A percentile compares a stretch with the other conserved stretches of the same genome.
phyloP scores from a whole-genome alignment of 495 filamentous ascomycete genomes.

The Aspergillus ellipticus region DNA sequence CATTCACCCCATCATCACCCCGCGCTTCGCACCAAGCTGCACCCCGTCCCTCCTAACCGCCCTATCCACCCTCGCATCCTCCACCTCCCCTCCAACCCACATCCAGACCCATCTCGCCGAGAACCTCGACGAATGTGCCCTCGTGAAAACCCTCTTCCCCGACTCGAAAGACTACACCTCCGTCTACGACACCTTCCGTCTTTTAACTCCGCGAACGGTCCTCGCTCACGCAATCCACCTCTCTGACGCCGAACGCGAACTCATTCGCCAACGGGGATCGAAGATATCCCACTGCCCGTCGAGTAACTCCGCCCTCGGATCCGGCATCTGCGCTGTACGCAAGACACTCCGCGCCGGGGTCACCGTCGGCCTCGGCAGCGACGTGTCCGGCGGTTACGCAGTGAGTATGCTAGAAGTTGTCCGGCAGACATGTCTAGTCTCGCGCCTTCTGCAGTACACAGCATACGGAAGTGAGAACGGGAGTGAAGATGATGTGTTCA shows the following conservation, averaged over 20 bases:
- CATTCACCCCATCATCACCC: slow-evolving; percentile 78
- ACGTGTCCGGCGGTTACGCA: slow-evolving; percentile 83
- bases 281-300: slow-evolving; percentile 85
- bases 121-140: slow-evolving; percentile 65
- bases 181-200: slow-evolving; percentile 71
- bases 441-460: slow-evolving; percentile 42
- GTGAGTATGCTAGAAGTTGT: slow-evolving; percentile 74
- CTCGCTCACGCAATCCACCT: slow-evolving; percentile 87
- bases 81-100: slow-evolving; percentile 53
- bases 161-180: slow-evolving; percentile 58
- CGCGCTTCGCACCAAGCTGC: slow-evolving; percentile 83
- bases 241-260: slow-evolving; percentile 52
- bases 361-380: slow-evolving; percentile 80
- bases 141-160: slow-evolving; percentile 72
- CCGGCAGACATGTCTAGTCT: slow-evolving; percentile 72
- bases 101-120: slow-evolving; percentile 93
- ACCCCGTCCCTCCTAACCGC: slow-evolving; percentile 51
- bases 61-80: slow-evolving; percentile 61
- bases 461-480: neutral
- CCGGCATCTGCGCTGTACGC: slow-evolving; percentile 69
- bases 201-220: slow-evolving; percentile 71
- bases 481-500: slow-evolving; percentile 3
- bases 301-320: slow-evolving; percentile 74
- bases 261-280: slow-evolving; percentile 56
- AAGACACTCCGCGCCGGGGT: slow-evolving; percentile 70